phyloP scores from a whole-genome alignment of 1,139 yeast species.

The Protomyces inundatus region DNA sequence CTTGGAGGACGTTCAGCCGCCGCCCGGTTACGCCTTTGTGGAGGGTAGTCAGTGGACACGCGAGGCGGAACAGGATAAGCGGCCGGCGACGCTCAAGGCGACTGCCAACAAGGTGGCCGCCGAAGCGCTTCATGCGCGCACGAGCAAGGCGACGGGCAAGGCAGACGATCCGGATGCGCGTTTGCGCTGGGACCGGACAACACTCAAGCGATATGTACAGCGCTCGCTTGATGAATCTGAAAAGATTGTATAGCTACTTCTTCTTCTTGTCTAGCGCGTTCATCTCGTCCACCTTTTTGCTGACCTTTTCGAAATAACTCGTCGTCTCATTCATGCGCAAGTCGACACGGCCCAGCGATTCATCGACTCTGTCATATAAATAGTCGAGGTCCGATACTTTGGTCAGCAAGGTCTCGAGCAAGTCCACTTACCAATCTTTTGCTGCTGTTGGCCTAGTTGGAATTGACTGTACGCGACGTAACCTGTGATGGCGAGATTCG shows the following conservation, averaged over 20 bases:
- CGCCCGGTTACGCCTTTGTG: constrained; percentile 12
- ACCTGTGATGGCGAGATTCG: neutral
- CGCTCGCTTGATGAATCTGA: neutral
- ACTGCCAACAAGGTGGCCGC: neutral
- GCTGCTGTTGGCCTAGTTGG: neutral
- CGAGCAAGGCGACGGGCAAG: neutral
- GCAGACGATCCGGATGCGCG: neutral
- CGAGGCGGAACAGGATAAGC: neutral
- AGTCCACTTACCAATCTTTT: neutral
- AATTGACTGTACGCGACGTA: neutral
- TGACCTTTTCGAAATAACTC: constrained; percentile 12
- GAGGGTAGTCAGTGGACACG: constrained; percentile 8
- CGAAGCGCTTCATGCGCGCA: neutral
- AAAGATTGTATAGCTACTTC: neutral
- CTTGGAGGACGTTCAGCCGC: constrained; percentile 16
- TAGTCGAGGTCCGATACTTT: neutral
- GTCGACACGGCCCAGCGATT: constrained; percentile 6
- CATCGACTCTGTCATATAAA: neutral
- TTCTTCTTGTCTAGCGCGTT: neutral
- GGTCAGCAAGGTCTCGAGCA: neutral
- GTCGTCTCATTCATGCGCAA: constrained; percentile 22
- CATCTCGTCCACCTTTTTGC: constrained; percentile 12
- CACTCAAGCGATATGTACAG: neutral
- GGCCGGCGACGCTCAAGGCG: neutral
- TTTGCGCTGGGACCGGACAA: neutral